phyloP scores from a whole-genome alignment of 164 flowering plant species.

The Nelumbo lutea region DNA sequence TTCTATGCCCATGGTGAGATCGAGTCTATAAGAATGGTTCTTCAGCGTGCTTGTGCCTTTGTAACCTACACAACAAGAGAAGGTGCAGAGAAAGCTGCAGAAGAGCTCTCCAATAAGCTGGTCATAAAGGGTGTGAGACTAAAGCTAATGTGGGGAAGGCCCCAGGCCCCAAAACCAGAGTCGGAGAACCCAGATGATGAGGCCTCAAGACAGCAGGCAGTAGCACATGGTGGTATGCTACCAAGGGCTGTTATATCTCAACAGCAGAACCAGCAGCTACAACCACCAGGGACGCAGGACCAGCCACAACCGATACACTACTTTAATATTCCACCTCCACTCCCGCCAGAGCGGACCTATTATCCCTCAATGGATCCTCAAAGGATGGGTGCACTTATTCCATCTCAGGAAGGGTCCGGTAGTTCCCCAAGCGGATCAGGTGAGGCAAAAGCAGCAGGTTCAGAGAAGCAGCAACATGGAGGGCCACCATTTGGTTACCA shows the following conservation, averaged over 20 bases:
- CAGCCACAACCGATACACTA: conserved; percentile 55
- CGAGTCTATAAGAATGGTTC: conserved; percentile 59
- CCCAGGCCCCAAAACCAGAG: conserved; percentile 60
- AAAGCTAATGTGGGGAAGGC: conserved; percentile 73
- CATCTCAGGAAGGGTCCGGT: conserved; percentile 58
- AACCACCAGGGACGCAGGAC: conserved; percentile 55
- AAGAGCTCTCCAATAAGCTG: conserved; percentile 64
- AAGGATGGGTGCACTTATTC: conserved; percentile 81
- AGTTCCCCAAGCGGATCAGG: conserved; percentile 36
- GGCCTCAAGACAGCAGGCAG: conserved; percentile 52
- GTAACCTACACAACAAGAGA: conserved; percentile 75
- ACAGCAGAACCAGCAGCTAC: conserved; percentile 61
- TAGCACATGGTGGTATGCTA: conserved; percentile 76
- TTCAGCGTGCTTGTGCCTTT: conserved; percentile 62
- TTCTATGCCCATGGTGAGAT: conserved; percentile 86
- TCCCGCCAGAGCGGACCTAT: conserved; percentile 59
- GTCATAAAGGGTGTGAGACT: conserved; percentile 61
- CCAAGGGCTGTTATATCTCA: conserved; percentile 87
- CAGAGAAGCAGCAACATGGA: conserved; percentile 41
- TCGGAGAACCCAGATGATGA: conserved; percentile 39
- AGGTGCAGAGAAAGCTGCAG: conserved; percentile 78
- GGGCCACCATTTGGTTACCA: conserved; percentile 40
- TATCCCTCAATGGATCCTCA: conserved; percentile 98
- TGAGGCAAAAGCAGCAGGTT: conserved; percentile 40
- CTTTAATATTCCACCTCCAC: conserved; percentile 79